These are phyloP conservation scores for Thamnidium elegans DNA, from an alignment of 192 early-diverging fungal species.

Conservation along the genomic window DNA sequence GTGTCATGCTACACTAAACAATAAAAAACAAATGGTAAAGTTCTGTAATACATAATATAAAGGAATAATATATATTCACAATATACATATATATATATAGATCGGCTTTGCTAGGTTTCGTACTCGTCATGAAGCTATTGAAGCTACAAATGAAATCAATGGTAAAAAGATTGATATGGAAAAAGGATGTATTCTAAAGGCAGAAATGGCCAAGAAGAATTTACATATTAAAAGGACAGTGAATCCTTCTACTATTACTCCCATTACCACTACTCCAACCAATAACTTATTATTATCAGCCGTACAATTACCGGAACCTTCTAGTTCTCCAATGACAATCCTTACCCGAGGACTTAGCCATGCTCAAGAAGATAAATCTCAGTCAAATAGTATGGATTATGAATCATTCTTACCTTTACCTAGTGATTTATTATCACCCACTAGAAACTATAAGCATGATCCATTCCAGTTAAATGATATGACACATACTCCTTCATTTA, in stretches of 20 bases:
- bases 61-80: too few relatives aligned
- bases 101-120: constrained; percentile 99
- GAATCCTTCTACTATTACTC: constrained; percentile 29
- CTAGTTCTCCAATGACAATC: background rate
- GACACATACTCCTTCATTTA: constrained; percentile 37
- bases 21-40: constrained; percentile 35
- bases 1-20: constrained; percentile 32
- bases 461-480: background rate
- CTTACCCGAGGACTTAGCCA: constrained; percentile 6
- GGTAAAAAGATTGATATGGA: constrained; percentile 89
- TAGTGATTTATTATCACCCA: constrained; percentile 54
- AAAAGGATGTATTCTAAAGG: constrained; percentile 82
- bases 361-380: background rate
- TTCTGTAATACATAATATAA: background rate
- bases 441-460: constrained; percentile 7
- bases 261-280: constrained; percentile 7
- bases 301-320: constrained; percentile 1
- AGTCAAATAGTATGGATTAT: constrained; percentile 1
- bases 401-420: constrained; percentile 52
- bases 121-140: constrained; percentile 81
- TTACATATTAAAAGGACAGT: constrained; percentile 78
- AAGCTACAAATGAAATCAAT: constrained; percentile 85
- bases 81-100: constrained; percentile 40
- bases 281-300: background rate
- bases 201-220: constrained; percentile 99